These are phyloP conservation scores for Eimeria maxima DNA, from an alignment of 169 alveolate species.

Conservation along the genomic window DNA sequence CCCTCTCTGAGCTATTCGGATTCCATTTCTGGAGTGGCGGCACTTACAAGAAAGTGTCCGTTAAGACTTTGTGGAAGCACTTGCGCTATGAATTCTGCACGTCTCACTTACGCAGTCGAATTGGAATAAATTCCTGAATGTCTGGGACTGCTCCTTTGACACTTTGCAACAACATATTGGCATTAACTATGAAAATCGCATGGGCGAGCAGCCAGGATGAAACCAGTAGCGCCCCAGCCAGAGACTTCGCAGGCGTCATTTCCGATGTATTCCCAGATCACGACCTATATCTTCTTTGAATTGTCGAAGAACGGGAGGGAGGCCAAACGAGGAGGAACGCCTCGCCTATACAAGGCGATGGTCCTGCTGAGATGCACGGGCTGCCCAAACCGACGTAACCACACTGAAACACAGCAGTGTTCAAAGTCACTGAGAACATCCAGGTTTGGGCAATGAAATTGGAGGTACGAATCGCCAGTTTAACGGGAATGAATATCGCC, in stretches of 20 bases:
- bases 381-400: neutral
- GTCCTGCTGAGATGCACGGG: neutral
- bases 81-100: neutral
- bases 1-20: neutral
- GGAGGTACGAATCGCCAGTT: neutral
- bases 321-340: neutral
- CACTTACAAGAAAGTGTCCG: neutral
- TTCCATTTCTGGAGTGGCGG: neutral
- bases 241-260: slow-evolving; percentile 1
- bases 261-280: neutral
- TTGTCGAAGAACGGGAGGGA: neutral
- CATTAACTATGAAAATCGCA: slow-evolving; percentile 23
- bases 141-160: neutral
- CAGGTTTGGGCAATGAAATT: neutral
- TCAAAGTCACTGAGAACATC: neutral
- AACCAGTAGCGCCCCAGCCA: slow-evolving; percentile 46
- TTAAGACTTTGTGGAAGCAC: neutral
- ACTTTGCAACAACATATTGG: neutral
- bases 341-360: neutral
- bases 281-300: neutral
- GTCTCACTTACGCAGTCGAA: slow-evolving; percentile 12
- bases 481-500: neutral
- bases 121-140: slow-evolving; percentile 27
- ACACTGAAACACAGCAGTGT: neutral
- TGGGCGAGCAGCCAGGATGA: slow-evolving; percentile 36